Conservation (phyloP, 352 stramenopile genomes). For the Phytopythium sindhum region DNA sequence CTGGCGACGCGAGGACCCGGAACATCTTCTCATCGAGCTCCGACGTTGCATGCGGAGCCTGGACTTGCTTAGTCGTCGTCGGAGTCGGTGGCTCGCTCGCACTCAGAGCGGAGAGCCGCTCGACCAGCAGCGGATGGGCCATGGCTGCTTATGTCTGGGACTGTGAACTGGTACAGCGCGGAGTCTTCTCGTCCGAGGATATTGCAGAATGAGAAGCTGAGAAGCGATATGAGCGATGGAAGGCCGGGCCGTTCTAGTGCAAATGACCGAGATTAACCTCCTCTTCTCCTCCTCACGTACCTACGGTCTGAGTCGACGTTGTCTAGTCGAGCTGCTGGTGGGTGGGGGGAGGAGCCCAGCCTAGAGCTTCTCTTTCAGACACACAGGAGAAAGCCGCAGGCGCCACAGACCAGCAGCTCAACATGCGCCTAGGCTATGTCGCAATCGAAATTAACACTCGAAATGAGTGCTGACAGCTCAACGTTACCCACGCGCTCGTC, state of each 20-base stretch:
- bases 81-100: background rate
- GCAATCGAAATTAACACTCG: background rate
- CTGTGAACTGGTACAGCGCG: background rate
- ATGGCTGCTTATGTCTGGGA: background rate
- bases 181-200: background rate
- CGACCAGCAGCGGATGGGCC: background rate
- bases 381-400: background rate
- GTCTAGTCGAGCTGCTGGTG: background rate
- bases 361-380: background rate
- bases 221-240: background rate
- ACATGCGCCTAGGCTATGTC: background rate
- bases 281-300: background rate
- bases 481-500: too few relatives aligned
- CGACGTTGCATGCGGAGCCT: background rate
- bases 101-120: background rate
- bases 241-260: background rate
- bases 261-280: background rate
- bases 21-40: constrained; percentile 1
- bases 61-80: background rate
- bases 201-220: background rate
- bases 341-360: background rate
- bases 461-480: background rate
- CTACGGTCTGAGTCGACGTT: background rate
- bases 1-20: background rate
- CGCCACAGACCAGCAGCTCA: background rate